Base-by-base conservation (phyloP, 1,284 basidiomycete species). In the Rhodotorula sp. region DNA sequence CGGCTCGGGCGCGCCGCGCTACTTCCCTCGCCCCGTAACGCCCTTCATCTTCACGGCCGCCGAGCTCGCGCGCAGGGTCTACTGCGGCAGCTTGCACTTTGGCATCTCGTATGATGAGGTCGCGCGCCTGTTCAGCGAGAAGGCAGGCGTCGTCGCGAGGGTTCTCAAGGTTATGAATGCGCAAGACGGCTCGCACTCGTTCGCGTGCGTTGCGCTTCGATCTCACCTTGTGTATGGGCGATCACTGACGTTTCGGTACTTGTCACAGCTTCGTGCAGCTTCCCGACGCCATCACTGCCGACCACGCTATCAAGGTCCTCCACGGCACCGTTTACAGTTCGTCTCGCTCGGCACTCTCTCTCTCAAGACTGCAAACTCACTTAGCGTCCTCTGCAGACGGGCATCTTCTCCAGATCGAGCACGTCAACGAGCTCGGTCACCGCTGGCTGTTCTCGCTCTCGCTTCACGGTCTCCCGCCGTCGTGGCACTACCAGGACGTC, bases 381-480 rank as follows among this genome's bases (percentile, higher is more conserved):
- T 25, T 9, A 14, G 8, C n/a, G 13, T n/a, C 13, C 7, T 34
- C 13, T 27, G 34, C 46, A 67, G 66, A 67, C 19, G 66, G 61
- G 16, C 66, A 67, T 52, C 61, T 64, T 21, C 55, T 59, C 13
- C 66, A 71, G 49, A 41, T 67, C 55, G 61, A 67, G 44, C 70
- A 53, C 61, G 66, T 67, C 49, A 71, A 71, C 45, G 70, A 71
- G 58, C 45, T 71, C 21, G 44, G 44, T 16, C 70, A 67, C 46
- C 46, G 59, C 9, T 71, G 70, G 70, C 54, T 64, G 21, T 71
- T 67, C 59, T 71, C 70, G n/a, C 62, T 71, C 17, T 53, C 66
- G 25, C 44, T 71, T 25, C 60, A 65, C 45, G 54, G 58, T 8
- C 46, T 71, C 17, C 70, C 70, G 8, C 8, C 41, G 4, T 17